Base-by-base conservation (phyloP, 1,284 basidiomycete species). In the Malassezia vespertilionis region DNA sequence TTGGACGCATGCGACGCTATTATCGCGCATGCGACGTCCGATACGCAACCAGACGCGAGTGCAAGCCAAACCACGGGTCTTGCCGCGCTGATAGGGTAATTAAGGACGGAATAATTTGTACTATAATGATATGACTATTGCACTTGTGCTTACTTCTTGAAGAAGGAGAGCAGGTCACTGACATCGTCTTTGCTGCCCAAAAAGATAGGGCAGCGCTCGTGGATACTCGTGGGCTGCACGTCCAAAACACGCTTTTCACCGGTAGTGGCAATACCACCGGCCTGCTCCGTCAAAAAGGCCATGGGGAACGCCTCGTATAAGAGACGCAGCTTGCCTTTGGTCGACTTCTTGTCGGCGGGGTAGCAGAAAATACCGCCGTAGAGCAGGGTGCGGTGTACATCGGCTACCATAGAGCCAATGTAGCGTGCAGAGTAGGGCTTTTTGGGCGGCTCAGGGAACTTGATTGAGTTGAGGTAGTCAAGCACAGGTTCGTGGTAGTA, bases 321-420 rank as follows among this genome's bases (percentile, higher is more conserved):
- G 69, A 97, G 75, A 65, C 93, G 79, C 61, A 97, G 77, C 75
- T 99, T 99, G 48, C 91, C 91, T 60, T 75, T 82, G 76, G 90
- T 93, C 75, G 80, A 86, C 80, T 97, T 97, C 78, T 88, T 95
- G 76, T 97, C 93, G 65, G 83, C 82, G 5, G 93, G 93, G 74
- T 99, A 99, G 18, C 90, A 88, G 67, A 99, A 99, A 70, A 99
- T 96, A 40, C 93, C 93, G 32, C 93, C 93, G 71, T 99, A 97
- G 6, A 99, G 77, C 36, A 97, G 75, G 6, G 93, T 97, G 59
- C 91, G 80, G 75, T 97, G 91, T 20, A 91, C 88, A 73, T 93
- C 89, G 40, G 89, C 88, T 34, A 97, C 93, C 93, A 99, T 99
- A 54, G 88, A 93, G 12, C 64, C 93, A 69, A 99, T 96, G 75